Evolutionary conservation across 1,139 yeast genomes (phyloP), one percentile per base, ranked within the genome.

Genomic region (Magnusiomyces clavatus): DNA sequence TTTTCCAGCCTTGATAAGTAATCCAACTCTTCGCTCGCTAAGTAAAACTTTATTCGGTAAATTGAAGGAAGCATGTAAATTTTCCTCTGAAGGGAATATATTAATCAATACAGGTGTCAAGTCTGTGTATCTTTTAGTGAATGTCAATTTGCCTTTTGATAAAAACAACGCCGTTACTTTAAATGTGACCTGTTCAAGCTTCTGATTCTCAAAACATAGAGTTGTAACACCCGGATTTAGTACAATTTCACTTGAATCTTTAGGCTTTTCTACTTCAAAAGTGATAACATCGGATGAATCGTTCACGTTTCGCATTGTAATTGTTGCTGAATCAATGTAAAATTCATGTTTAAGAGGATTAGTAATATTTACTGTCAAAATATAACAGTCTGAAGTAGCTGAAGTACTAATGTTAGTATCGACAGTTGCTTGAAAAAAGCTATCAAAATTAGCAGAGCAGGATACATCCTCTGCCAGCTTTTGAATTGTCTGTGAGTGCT

Each of bases 131-230:
- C 56, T 61, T 55, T 63, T 63, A n/a, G 51, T 54, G 48, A 62
- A 61, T 14, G 52, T 54, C 31, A 58, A 61, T 50, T 55, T 63
- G 3, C 58, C 67, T 45, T 54, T 49, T 1, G 54, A 51, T 2
- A 66, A 58, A 4, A 55, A 55, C 11, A 67, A 48, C 4, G 58
- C 53, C 1, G 61, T 53, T 12, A 64, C 46, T 12, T 55, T 55
- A 55, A 67, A 67, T 1, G 55, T 46, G 3, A 70, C 71, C 24
- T 56, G 56, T n/a, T 57, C 49, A 40, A 61, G 56, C 20, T 55
- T 56, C 31, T 57, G 51, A 1, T 67, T 58, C 41, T 56, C 59
- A 43, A 65, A 61, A 11, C 52, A 40, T 8, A 59, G 40, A 1
- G 42, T 36, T 2, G 54, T 49, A n/a, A 46, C 41, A 6, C 46